Conservation (phyloP, 225 moss, liverwort and hornwort genomes). For the Sphagnum contortum region DNA sequence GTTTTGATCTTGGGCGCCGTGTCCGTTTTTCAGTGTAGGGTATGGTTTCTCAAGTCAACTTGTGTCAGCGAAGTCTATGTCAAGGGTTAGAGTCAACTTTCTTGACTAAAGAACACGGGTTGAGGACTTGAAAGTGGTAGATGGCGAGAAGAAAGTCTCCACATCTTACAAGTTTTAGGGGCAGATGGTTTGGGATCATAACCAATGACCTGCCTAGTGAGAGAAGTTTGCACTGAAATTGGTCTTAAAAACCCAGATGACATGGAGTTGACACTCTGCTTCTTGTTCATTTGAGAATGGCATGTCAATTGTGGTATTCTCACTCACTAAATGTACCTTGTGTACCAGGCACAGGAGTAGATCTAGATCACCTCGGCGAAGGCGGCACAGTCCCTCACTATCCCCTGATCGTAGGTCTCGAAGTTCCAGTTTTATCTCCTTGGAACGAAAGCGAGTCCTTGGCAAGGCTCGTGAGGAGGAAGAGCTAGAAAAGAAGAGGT, state of each 20-base stretch:
- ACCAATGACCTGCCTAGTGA: neutral
- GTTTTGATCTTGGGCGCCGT: conserved; percentile 63
- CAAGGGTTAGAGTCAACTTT: no score
- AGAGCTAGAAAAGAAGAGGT: conserved; percentile 86
- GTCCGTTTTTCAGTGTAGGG: conserved; percentile 24
- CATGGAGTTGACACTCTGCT: no score
- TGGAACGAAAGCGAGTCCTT: conserved; percentile 67
- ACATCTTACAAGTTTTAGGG: conserved; percentile 3
- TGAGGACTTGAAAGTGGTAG: conserved; percentile 7
- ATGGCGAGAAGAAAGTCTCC: neutral
- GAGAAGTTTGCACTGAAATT: neutral
- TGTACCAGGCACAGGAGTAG: conserved; percentile 76
- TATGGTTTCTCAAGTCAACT: conserved; percentile 11
- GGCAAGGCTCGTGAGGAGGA: conserved; percentile 82
- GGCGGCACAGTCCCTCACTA: conserved; percentile 48
- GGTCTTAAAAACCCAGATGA: no score
- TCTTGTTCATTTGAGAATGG: no score
- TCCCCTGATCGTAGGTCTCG: conserved; percentile 25
- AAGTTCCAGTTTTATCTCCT: conserved; percentile 56
- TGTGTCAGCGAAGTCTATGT: neutral
- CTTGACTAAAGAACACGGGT: neutral
- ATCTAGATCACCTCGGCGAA: conserved; percentile 70
- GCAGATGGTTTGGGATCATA: neutral
- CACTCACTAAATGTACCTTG: conserved; percentile 10
- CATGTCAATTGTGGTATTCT: no score